Percentiles rank a stretch among this genome's conserved stretches.
Conservation (phyloP, 1,139 yeast species). For the Yamadazyma sp. region DNA sequence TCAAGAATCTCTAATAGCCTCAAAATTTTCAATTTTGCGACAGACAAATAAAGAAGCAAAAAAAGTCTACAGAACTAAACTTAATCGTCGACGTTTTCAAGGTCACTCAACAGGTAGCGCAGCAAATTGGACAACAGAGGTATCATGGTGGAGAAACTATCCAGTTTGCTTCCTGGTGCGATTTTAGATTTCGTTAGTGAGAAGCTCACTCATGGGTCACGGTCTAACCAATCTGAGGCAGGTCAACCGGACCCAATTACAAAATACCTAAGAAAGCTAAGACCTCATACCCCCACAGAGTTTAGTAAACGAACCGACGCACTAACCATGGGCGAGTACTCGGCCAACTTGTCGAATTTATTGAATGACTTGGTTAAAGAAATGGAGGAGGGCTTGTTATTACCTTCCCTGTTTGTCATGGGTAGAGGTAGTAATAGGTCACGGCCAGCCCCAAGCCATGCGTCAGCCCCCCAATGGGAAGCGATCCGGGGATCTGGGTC, state of each 20-base stretch:
- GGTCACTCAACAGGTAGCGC: background rate
- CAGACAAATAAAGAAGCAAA: constrained; percentile 3
- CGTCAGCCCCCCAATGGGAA: too few species aligned
- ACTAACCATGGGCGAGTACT: background rate
- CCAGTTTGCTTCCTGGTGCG: background rate
- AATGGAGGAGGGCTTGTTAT: background rate
- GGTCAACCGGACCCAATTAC: constrained; percentile 23
- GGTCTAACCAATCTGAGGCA: background rate
- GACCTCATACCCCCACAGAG: constrained; percentile 24
- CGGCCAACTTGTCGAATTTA: background rate
- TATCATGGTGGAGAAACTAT: background rate
- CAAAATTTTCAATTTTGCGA: constrained; percentile 2
- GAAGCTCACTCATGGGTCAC: background rate
- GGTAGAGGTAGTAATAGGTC: too few species aligned
- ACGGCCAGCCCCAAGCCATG: too few species aligned
- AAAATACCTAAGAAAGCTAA: constrained; percentile 31
- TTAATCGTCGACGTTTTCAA: background rate
- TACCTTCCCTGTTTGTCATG: too few species aligned
- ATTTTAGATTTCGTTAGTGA: background rate
- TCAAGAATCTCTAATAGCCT: too few species aligned
- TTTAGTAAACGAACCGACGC: background rate
- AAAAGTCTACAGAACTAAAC: background rate
- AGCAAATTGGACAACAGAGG: background rate
- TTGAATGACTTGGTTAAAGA: constrained; percentile 4
- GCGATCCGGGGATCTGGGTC: too few species aligned